Conservation (phyloP, 2,329 filamentous ascomycete species). For the Drechslerella dactyloides region DNA sequence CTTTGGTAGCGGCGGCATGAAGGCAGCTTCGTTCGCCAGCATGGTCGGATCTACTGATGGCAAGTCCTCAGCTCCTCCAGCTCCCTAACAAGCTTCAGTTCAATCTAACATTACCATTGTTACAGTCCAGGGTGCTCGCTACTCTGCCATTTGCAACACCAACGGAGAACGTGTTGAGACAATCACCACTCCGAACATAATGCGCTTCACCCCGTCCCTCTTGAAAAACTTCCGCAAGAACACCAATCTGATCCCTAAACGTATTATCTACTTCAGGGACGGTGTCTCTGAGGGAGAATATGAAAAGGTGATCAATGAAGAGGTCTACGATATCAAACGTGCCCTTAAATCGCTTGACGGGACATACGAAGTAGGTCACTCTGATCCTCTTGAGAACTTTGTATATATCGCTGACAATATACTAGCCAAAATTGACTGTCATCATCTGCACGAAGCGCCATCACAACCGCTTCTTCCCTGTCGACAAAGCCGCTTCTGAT, state of each 20-base stretch:
- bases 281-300: conserved; percentile 91
- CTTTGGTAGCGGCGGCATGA: conserved; percentile 63
- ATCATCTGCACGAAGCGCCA: conserved; percentile 92
- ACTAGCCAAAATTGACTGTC: conserved; percentile 75
- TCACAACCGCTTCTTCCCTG: conserved; percentile 89
- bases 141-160: conserved; percentile 78
- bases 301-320: conserved; percentile 75
- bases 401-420: neutral
- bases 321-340: conserved; percentile 74
- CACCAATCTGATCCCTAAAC: conserved; percentile 72
- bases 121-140: conserved; percentile 73
- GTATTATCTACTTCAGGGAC: conserved; percentile 91
- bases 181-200: conserved; percentile 71
- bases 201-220: conserved; percentile 70
- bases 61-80: conserved; percentile 36
- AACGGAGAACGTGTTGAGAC: conserved; percentile 85
- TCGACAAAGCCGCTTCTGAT: conserved; percentile 66
- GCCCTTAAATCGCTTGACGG: conserved; percentile 50
- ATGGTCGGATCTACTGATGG: conserved; percentile 61
- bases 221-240: conserved; percentile 59
- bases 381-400: conserved; percentile 35
- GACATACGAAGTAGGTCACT: conserved; percentile 17
- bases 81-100: neutral
- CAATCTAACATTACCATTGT: conserved; percentile 65
- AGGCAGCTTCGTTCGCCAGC: conserved; percentile 76